These are phyloP conservation scores for Colletotrichum incanum DNA, from an alignment of 2,329 filamentous ascomycete genomes.

Conservation along the genomic window DNA sequence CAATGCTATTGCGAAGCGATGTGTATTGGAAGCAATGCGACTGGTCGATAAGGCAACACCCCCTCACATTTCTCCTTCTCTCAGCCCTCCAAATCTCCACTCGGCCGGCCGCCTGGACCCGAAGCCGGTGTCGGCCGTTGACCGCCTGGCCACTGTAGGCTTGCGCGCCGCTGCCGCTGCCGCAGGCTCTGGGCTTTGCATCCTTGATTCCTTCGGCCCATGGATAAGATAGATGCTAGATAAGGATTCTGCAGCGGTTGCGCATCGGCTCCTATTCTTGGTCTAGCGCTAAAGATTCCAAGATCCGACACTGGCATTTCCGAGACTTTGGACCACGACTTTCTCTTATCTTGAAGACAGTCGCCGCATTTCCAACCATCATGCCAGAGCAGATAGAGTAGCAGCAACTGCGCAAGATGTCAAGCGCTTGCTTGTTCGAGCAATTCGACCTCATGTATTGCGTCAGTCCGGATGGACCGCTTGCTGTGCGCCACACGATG, in stretches of 20 bases:
- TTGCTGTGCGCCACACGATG: conserved; percentile 20
- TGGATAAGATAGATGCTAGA: conserved; percentile 14
- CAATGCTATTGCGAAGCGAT: neutral
- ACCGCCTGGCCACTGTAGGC: conserved; percentile 11
- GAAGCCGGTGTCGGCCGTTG: conserved; percentile 32
- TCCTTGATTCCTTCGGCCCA: neutral
- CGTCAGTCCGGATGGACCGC: conserved; percentile 36
- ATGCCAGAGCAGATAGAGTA: conserved; percentile 38
- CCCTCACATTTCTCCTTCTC: neutral
- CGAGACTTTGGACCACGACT: conserved; percentile 15
- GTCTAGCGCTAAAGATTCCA: conserved; percentile 23
- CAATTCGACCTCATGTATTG: conserved; percentile 26
- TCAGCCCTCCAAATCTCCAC: conserved; percentile 5
- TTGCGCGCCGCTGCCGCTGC: conserved; percentile 15
- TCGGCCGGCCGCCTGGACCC: conserved; percentile 20
- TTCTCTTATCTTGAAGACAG: conserved; percentile 12
- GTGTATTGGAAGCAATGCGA: conserved; percentile 24
- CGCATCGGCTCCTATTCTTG: conserved; percentile 28
- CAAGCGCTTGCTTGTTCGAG: conserved; percentile 36
- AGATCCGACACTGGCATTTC: conserved; percentile 25
- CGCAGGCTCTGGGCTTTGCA: too few relatives aligned
- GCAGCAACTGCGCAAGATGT: conserved; percentile 29
- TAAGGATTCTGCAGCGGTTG: conserved; percentile 38
- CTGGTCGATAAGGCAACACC: conserved; percentile 23
- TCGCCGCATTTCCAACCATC: conserved; percentile 18